Percentiles rank a stretch among this genome's conserved stretches.
Conservation (phyloP, 352 stramenopile species). For the Blastocystis sp. region DNA sequence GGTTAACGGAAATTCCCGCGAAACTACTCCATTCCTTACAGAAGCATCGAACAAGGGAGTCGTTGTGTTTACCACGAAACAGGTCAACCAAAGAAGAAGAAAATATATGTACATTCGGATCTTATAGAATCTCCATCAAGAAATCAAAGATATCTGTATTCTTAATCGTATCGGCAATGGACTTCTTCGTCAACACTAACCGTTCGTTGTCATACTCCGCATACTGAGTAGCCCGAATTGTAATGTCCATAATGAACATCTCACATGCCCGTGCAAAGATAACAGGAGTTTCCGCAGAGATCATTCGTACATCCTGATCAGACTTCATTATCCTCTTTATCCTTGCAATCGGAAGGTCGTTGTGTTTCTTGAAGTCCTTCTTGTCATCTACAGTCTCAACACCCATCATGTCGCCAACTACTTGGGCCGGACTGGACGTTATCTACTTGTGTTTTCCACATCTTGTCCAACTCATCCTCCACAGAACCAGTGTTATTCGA, state of each 20-base stretch:
- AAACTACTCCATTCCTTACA: no score
- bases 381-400: slow-evolving; percentile 32
- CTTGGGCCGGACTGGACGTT: not conserved
- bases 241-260: slow-evolving; percentile 98
- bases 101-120: not conserved
- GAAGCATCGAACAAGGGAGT: no score
- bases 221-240: slow-evolving; percentile 76
- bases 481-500: slow-evolving; percentile 34
- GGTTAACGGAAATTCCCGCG: not conserved
- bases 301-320: slow-evolving; percentile 94
- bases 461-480: slow-evolving; percentile 42
- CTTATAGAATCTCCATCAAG: slow-evolving; percentile 75
- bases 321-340: slow-evolving; percentile 99
- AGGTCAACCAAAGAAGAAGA: not conserved
- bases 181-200: slow-evolving; percentile 85
- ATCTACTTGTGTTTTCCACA: slow-evolving; percentile 54
- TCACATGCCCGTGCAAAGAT: slow-evolving; percentile 97
- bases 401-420: not conserved
- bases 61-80: no score
- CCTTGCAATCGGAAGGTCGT: slow-evolving; percentile 88
- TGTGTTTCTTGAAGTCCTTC: slow-evolving; percentile 98
- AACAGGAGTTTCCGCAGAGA: slow-evolving; percentile 89
- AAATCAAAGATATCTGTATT: slow-evolving; percentile 99
- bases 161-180: slow-evolving; percentile 89
- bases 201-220: slow-evolving; percentile 70